These are phyloP conservation scores for Pythium sp. DNA, from an alignment of 352 stramenopile genomes.

Conservation along the genomic window DNA sequence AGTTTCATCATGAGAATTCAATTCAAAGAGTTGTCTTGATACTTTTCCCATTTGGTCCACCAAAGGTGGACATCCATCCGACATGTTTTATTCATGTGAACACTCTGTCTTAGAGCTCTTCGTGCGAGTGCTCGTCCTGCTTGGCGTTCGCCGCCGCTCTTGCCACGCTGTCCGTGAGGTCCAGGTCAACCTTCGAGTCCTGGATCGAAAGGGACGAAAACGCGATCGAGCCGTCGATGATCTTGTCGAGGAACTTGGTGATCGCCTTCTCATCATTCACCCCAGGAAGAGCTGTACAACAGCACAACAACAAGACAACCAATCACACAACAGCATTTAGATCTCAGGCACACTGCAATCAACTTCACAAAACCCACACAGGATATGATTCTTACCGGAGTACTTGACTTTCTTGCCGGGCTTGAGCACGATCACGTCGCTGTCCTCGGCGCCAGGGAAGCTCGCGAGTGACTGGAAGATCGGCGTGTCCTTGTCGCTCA, in stretches of 20 bases:
- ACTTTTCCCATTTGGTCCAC: not conserved
- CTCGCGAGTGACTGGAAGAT: constrained; percentile 38
- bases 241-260: constrained; percentile 54
- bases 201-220: constrained; percentile 27
- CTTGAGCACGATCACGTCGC: constrained; percentile 53
- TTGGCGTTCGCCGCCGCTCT: not conserved
- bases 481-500: constrained; percentile 27
- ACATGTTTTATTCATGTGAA: not conserved
- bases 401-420: constrained; percentile 62
- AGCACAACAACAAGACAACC: not conserved
- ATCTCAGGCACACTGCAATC: not conserved
- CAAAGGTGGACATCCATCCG: not conserved
- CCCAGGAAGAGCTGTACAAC: constrained; percentile 28
- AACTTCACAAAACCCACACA: not conserved
- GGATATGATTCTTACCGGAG: constrained; percentile 31
- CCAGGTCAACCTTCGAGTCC: constrained; percentile 9
- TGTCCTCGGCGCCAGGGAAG: constrained; percentile 30
- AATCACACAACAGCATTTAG: not conserved
- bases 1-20: not conserved
- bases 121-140: not conserved
- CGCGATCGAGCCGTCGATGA: constrained; percentile 55
- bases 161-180: constrained; percentile 7
- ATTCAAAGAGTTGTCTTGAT: not conserved
- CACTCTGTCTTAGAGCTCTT: constrained; percentile 2
- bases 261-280: constrained; percentile 34